These are phyloP conservation scores for Penicillium pancosmium DNA, from an alignment of 495 filamentous ascomycete genomes.

Conservation along the genomic window DNA sequence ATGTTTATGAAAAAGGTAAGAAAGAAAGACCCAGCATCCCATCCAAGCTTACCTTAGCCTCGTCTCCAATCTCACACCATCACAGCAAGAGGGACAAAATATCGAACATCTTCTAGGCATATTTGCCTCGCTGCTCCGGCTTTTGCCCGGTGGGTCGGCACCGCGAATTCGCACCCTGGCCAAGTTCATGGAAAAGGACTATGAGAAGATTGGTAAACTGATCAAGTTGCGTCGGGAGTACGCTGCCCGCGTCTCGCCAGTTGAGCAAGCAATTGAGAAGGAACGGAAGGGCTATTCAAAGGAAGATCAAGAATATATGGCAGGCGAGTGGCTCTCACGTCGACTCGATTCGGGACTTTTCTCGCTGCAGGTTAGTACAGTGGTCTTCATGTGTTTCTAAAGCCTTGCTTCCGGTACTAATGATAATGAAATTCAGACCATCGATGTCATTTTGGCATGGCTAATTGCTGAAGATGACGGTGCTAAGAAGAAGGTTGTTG, in stretches of 20 bases:
- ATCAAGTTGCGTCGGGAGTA: conserved; percentile 73
- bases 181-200: conserved; percentile 95
- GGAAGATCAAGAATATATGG: conserved; percentile 65
- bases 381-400: not conserved
- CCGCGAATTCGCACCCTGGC: conserved; percentile 82
- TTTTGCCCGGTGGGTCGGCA: conserved; percentile 75
- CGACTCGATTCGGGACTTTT: conserved; percentile 86
- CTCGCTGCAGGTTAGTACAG: conserved; percentile 62
- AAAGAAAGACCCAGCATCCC: conserved; percentile 2
- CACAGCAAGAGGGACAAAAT: conserved; percentile 62
- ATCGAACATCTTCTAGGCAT: conserved; percentile 90
- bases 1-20: conserved; percentile 87
- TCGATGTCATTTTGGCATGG: conserved; percentile 92
- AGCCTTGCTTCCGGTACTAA: conserved; percentile 4
- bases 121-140: conserved; percentile 80
- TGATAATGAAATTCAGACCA: conserved; percentile 45
- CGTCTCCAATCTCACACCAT: conserved; percentile 23
- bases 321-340: conserved; percentile 81
- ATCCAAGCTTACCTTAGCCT: not conserved
- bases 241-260: conserved; percentile 60
- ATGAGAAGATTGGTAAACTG: conserved; percentile 76
- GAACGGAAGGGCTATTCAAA: conserved; percentile 49
- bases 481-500: conserved; percentile 65
- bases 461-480: conserved; percentile 88
- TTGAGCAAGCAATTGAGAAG: conserved; percentile 67